Percentiles rank a stretch among this genome's conserved stretches.
These are phyloP conservation scores for Nitzschia palea DNA, from an alignment of 108 stramenopile species.

Conservation along the genomic window DNA sequence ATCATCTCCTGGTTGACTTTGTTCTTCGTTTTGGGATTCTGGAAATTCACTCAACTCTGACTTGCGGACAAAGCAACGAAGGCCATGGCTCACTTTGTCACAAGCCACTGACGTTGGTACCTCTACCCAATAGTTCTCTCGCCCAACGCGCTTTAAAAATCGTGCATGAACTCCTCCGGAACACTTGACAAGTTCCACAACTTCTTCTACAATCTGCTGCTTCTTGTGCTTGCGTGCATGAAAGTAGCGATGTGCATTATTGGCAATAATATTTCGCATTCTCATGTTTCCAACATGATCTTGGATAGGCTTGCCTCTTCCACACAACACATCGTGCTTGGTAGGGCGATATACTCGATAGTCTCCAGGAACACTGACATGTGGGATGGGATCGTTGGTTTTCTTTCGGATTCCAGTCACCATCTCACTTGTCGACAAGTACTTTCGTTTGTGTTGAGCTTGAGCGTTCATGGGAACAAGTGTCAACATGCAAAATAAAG, in stretches of 20 bases:
- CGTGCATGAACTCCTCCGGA: slow-evolving; percentile 3
- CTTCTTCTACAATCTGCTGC: slow-evolving; percentile 20
- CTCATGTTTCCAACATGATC: slow-evolving; percentile 19
- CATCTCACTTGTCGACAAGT: slow-evolving; percentile 24
- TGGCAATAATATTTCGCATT: slow-evolving; percentile 14
- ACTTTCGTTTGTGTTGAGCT: no score
- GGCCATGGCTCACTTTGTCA: slow-evolving; percentile 40
- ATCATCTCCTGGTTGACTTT: neutral
- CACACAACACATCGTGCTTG: slow-evolving; percentile 31
- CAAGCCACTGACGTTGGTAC: slow-evolving; percentile 25
- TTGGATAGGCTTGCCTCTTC: slow-evolving; percentile 23
- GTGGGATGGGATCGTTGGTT: slow-evolving; percentile 9
- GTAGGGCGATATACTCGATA: slow-evolving; percentile 21
- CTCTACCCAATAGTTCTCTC: slow-evolving; percentile 36
- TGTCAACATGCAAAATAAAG: no score
- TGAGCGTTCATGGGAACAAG: no score
- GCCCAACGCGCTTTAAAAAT: slow-evolving; percentile 15
- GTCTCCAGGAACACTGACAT: slow-evolving; percentile 6
- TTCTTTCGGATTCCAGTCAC: slow-evolving; percentile 10
- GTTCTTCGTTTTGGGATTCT: neutral
- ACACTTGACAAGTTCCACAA: slow-evolving; percentile 7
- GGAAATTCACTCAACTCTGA: slow-evolving; percentile 5
- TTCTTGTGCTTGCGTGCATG: slow-evolving; percentile 17
- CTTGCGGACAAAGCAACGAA: slow-evolving; percentile 29
- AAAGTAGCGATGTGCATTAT: slow-evolving; percentile 7